Evolutionary conservation across 169 alveolate genomes (phyloP).

Genomic region (Plasmodium gaboni): DNA sequence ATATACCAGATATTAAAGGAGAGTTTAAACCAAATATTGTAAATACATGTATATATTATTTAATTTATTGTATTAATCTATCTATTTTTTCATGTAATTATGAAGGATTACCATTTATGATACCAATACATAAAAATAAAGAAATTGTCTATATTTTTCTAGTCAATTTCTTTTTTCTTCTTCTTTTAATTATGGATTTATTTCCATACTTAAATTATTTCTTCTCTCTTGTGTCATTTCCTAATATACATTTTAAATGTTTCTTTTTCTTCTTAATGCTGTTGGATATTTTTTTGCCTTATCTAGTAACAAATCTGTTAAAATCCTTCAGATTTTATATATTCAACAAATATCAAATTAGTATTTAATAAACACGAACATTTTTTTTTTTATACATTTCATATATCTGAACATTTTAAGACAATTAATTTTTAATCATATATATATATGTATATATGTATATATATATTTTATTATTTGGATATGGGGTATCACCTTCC

Average conservation of each 20-base stretch:
- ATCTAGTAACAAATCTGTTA: conserved; percentile 28
- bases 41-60: conserved; percentile 89
- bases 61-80: conserved; percentile 86
- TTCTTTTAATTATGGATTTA: conserved; percentile 40
- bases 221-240: conserved; percentile 72
- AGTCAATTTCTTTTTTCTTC: conserved; percentile 35
- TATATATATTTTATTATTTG: too few relatives aligned
- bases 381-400: background rate
- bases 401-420: too few relatives aligned
- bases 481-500: background rate
- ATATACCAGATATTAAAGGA: conserved; percentile 86
- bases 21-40: conserved; percentile 90
- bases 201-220: conserved; percentile 53
- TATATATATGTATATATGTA: too few relatives aligned
- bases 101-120: conserved; percentile 92
- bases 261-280: conserved; percentile 46
- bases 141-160: conserved; percentile 59
- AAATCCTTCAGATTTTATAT: conserved; percentile 16
- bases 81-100: conserved; percentile 90
- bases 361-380: background rate
- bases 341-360: conserved; percentile 21
- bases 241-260: conserved; percentile 18
- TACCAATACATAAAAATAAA: conserved; percentile 84
- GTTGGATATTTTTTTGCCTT: conserved; percentile 42
- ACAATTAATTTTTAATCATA: too few relatives aligned